Percentiles rank a stretch among this genome's conserved stretches.
phyloP scores from a whole-genome alignment of 2,329 filamentous ascomycete species.

The Neopestalotiopsis sp. region DNA sequence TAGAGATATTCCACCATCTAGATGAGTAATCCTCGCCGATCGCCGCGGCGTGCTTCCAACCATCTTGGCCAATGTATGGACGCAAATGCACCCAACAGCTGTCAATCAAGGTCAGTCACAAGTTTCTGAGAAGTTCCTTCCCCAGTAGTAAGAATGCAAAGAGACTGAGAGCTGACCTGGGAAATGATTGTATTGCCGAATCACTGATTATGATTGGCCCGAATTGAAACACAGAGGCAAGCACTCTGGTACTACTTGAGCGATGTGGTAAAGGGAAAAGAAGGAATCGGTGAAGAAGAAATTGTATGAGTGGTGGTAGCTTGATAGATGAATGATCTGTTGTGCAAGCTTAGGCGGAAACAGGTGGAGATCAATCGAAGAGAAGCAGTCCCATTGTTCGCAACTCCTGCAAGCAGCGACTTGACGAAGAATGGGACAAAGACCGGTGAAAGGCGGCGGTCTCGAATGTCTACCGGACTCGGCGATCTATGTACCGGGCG shows the following conservation, averaged over 20 bases:
- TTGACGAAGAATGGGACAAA: slow-evolving; percentile 4
- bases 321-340: slow-evolving; percentile 11
- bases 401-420: slow-evolving; percentile 5
- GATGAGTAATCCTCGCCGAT: not conserved
- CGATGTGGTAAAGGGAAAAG: not conserved
- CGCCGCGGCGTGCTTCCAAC: not conserved
- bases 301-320: slow-evolving; percentile 5
- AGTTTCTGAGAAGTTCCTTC: not conserved
- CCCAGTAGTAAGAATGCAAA: not conserved
- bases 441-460: not conserved
- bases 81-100: not conserved
- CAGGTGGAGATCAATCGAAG: slow-evolving; percentile 4
- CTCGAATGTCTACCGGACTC: slow-evolving; percentile 8
- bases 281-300: no score
- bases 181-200: not conserved
- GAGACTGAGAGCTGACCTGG: not conserved
- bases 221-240: not conserved
- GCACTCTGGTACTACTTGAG: not conserved
- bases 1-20: slow-evolving; percentile 23
- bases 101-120: not conserved
- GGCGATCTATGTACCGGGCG: not conserved
- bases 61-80: slow-evolving; percentile 1
- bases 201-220: not conserved
- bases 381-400: not conserved
- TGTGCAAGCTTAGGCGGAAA: not conserved